Evolutionary conservation across 1,139 yeast species (phyloP), one percentile per base, ranked within the genome.

Genomic region (Diutina ranongensis): DNA sequence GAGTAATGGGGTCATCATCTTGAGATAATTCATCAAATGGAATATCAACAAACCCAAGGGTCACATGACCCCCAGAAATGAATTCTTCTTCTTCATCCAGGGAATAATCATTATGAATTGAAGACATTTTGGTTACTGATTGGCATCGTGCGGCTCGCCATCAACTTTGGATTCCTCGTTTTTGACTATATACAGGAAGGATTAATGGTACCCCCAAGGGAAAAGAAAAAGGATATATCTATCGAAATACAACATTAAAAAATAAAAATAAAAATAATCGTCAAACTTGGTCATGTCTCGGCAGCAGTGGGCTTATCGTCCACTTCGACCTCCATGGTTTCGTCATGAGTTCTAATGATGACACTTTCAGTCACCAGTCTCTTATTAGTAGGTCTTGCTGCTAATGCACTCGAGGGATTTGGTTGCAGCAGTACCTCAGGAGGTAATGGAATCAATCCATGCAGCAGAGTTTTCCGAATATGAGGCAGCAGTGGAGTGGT

Each of bases 31-130:
- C 67, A 13, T 48, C 58, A 21, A 68, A 70, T 49, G 63, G 72
- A 36, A 65, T 68, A 62, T 76, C 96, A 9, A 78, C 80, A 52
- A 77, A 80, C 0, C 94, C 92, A 16, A 87, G 69, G 45, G 66
- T 69, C 4, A 68, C 74, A 16, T 61, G 55, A 1, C 71, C 60
- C 25, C 52, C 53, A 32, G 34, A 15, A 22, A 51, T 46, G 36
- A 59, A 51, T 20, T 59, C 48, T 40, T 64, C 65, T n/a, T n/a
- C 28, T 45, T 64, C 75, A 48, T 69, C 74, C 3, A 73, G 68
- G 40, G 73, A 69, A 51, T 68, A 68, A 40, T 64, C 71, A 46
- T 51, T 53, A 51, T 51, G 50, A 10, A n/a, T n/a, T 46, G 49
- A 49, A 27, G 51, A 49, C 55, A 53, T 52, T 27, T 19, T 12